Base-by-base conservation (phyloP, 768 basidiomycete species). In the Dictyophora rubrovolvata region DNA sequence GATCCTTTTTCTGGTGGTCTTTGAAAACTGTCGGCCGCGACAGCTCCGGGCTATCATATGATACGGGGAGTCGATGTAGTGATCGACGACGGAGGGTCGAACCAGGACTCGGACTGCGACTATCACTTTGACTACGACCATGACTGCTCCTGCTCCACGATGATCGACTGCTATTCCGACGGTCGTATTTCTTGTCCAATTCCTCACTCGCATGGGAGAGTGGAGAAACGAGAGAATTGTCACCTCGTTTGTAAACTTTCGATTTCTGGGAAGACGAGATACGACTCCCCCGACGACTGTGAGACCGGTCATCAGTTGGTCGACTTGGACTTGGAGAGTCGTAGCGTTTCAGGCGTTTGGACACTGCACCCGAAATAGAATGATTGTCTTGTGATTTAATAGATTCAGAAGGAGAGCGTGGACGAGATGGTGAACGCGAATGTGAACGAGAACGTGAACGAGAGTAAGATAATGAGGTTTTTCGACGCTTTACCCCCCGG, bases 31-130 rank as follows among this genome's bases (percentile, higher is more conserved):
- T 60, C 10, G 58, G 17, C 35, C 52, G 36, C 35, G 12, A 47
- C 22, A 54, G 47, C 22, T 55, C 47, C 34, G 59, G 7, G 28
- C 28, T 28, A 28, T 28, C 28, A 28, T 28, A 7, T 28, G 28
- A 55, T 18, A 60, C 53, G 36, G 88, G 86, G 20, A 88, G 73
- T 42, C 85, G 79, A 67, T 88, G 86, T 46, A 85, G 75, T 11
- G 83, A 71, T 58, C 77, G 79, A 37, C 78, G 73, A 35, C 75
- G 76, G 22, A 77, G 73, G 34, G 69, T 70, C 17, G 9, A 69
- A 64, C 23, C 64, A 67, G n/a, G 66, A 63, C 21, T 66, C 66
- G 11, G 72, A 70, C n/a, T 64, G 65, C 73, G 74, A 48, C 69
- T 68, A 18, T 73, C 63, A 54, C 74, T 72, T 52, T 72, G 75